phyloP scores from a whole-genome alignment of 257 asterid species.

The Buddleja alternifolia region DNA sequence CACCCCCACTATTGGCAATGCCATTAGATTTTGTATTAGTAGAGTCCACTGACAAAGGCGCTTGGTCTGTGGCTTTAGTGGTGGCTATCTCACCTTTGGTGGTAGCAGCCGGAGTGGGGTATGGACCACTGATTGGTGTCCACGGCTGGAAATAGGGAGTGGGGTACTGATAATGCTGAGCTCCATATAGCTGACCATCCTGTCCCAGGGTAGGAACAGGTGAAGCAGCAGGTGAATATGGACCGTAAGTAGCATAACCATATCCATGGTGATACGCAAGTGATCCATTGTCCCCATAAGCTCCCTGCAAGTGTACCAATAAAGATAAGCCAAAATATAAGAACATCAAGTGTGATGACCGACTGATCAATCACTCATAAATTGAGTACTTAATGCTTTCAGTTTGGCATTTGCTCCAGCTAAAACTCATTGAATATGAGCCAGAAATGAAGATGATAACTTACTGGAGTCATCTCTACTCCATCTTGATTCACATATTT shows the following conservation, averaged over 20 bases:
- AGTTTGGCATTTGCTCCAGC: no score
- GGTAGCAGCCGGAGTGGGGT: conserved; percentile 41
- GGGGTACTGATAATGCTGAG: conserved; percentile 77
- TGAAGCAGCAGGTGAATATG: no score
- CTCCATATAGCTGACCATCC: conserved; percentile 73
- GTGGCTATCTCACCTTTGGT: conserved; percentile 58
- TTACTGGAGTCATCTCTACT: conserved; percentile 56
- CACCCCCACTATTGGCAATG: no score
- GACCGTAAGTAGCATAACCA: conserved; percentile 64
- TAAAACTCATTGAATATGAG: conserved; percentile 1
- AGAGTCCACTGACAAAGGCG: conserved; percentile 48
- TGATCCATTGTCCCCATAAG: conserved; percentile 69
- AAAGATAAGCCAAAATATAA: neutral
- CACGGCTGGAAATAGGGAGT: conserved; percentile 60
- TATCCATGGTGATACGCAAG: conserved; percentile 65
- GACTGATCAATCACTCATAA: no score
- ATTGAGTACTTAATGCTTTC: no score
- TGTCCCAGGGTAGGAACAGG: conserved; percentile 68
- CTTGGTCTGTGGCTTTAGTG: conserved; percentile 54
- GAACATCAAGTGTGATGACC: neutral
- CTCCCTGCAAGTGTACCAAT: conserved; percentile 46
- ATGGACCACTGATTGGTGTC: conserved; percentile 47
- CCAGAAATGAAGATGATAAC: conserved; percentile 14
- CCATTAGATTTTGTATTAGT: no score
- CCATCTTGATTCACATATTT: conserved; percentile 60